Conservation (phyloP, 148 eudicot genomes). For the Euryodendron excelsum region DNA sequence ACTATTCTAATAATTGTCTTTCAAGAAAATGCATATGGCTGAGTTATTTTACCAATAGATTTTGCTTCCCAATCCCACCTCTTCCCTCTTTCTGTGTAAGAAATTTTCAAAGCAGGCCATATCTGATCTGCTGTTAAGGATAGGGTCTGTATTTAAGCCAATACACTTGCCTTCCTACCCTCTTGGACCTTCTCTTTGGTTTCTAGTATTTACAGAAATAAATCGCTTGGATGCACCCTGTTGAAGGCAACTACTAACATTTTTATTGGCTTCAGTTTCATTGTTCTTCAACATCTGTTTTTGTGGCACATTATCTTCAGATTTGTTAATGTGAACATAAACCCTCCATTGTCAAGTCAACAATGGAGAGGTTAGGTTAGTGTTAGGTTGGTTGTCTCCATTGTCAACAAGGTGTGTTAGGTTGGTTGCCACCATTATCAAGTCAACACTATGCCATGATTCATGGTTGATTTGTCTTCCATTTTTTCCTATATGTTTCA, state of each 20-base stretch:
- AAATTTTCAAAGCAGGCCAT: no score
- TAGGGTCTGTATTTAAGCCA: not conserved
- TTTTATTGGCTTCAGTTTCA: not conserved
- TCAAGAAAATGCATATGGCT: not conserved
- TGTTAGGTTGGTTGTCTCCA: no score
- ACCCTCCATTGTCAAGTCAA: no score
- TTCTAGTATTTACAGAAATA: not conserved
- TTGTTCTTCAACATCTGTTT: not conserved
- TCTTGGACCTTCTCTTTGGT: not conserved
- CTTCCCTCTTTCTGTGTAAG: not conserved
- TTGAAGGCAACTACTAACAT: not conserved
- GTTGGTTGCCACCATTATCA: no score
- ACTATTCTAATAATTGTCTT: not conserved
- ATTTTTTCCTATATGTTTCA: no score
- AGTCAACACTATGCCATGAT: no score
- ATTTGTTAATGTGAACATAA: no score
- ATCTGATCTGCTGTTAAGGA: not conserved
- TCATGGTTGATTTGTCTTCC: no score
- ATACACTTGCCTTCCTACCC: not conserved
- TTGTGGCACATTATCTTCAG: not conserved
- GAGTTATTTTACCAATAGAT: no score
- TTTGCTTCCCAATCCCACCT: no score
- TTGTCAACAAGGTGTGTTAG: no score
- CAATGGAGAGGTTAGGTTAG: no score
- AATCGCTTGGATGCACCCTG: not conserved